Conservation (phyloP, 192 early-diverging fungal species). For the Linnemannia hyalina region DNA sequence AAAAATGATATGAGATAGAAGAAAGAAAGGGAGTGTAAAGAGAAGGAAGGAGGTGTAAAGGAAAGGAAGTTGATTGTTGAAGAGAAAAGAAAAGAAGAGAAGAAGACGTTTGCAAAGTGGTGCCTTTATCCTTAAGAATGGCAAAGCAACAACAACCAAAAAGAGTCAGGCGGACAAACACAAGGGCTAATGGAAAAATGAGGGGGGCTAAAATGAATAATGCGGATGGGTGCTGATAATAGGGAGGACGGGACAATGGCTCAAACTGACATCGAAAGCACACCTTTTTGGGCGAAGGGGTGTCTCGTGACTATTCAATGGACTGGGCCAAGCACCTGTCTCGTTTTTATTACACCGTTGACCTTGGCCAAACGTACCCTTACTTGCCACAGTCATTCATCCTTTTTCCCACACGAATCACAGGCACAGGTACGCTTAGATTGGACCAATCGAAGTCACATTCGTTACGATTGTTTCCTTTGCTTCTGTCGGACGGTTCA, state of each 20-base stretch:
- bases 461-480: not conserved
- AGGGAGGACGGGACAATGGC: not conserved
- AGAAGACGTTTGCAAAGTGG: too few species aligned
- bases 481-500: not conserved
- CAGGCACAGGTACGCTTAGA: not conserved
- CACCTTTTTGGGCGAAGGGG: conserved; percentile 1
- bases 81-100: not conserved
- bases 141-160: not conserved
- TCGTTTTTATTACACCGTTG: not conserved
- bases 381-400: not conserved
- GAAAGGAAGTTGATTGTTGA: not conserved
- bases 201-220: too few species aligned
- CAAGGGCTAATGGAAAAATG: not conserved
- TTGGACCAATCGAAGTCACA: not conserved
- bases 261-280: not conserved
- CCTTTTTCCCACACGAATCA: not conserved
- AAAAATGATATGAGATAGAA: not conserved
- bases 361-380: not conserved
- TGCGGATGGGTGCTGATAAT: not conserved
- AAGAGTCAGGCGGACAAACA: not conserved
- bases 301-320: not conserved
- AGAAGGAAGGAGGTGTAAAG: not conserved
- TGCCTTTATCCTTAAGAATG: not conserved
- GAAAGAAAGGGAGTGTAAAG: not conserved
- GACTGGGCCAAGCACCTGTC: conserved; percentile 2